Percentiles rank a stretch among this genome's conserved stretches.
phyloP scores from a whole-genome alignment of 305 asterid genomes.

The Fraxinus paxiana region DNA sequence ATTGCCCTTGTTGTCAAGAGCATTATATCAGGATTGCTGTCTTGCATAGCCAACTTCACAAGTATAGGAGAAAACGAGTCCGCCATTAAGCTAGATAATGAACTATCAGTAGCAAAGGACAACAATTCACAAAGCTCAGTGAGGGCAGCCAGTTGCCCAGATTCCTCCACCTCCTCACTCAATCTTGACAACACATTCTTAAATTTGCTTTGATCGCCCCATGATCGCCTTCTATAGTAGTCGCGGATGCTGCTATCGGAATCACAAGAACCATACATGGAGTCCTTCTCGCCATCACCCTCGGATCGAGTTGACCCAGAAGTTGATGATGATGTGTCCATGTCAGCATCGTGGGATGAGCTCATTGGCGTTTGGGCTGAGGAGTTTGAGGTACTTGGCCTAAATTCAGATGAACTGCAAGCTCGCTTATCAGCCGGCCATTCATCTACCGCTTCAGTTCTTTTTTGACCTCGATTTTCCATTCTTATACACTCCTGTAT shows the following conservation, averaged over 20 bases:
- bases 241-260: conserved; percentile 62
- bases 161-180: conserved; percentile 63
- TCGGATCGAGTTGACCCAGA: conserved; percentile 77
- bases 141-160: conserved; percentile 72
- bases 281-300: conserved; percentile 72
- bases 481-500: conserved; percentile 33
- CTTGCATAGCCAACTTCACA: conserved; percentile 71
- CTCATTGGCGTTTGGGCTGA: conserved; percentile 45
- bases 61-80: conserved; percentile 76
- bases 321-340: conserved; percentile 74
- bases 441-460: conserved; percentile 65
- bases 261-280: conserved; percentile 71
- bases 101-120: conserved; percentile 72
- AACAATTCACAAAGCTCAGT: conserved; percentile 85
- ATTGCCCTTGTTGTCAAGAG: conserved; percentile 83
- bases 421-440: conserved; percentile 95
- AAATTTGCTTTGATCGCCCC: conserved; percentile 62
- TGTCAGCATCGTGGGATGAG: conserved; percentile 57
- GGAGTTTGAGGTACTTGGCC: conserved; percentile 74
- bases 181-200: conserved; percentile 57
- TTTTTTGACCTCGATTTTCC: conserved; percentile 87
- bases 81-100: conserved; percentile 66
- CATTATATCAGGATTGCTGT: conserved; percentile 68
- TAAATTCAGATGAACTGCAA: conserved; percentile 66
- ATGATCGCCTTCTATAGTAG: conserved; percentile 50